Percentiles rank a stretch among this genome's conserved stretches.
Evolutionary conservation across 2,329 filamentous ascomycete species (phyloP).

Genomic region (Sporothrix globosa): DNA sequence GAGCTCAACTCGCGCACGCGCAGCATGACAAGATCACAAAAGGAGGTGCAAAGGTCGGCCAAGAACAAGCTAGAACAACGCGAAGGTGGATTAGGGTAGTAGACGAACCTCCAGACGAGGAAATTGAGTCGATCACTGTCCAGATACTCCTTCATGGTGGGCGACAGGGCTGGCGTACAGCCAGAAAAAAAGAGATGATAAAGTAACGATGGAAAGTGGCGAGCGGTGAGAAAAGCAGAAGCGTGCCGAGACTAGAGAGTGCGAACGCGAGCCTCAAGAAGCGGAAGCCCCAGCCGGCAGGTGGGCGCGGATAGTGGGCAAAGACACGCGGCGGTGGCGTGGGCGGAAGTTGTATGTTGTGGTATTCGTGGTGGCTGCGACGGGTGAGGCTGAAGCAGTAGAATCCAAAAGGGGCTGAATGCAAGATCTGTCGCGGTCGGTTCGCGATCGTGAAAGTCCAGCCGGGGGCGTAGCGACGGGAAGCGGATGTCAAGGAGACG

Average conservation of each 20-base stretch:
- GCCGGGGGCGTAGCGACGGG: constrained; percentile 7
- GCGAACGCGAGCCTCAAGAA: neutral
- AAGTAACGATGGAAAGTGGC: neutral
- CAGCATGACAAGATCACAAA: neutral
- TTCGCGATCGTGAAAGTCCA: constrained; percentile 2
- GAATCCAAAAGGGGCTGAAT: constrained; percentile 20
- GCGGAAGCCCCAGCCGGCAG: neutral
- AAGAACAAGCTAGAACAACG: constrained; percentile 30
- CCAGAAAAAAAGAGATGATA: constrained; percentile 16
- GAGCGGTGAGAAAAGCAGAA: neutral
- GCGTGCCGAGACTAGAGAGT: neutral
- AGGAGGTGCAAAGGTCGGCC: constrained; percentile 31
- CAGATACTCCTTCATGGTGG: constrained; percentile 63
- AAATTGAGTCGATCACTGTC: constrained; percentile 71
- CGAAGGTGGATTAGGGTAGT: constrained; percentile 28
- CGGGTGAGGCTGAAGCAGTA: neutral
- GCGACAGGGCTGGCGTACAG: constrained; percentile 34
- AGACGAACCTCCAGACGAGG: constrained; percentile 70
- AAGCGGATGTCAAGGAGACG: neutral
- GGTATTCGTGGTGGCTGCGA: neutral
- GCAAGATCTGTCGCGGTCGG: constrained; percentile 23
- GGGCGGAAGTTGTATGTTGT: neutral
- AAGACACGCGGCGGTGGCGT: neutral
- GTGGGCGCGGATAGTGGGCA: neutral
- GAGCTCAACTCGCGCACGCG: neutral